These are phyloP conservation scores for Mycena sp. DNA, from an alignment of 1,284 basidiomycete species.

Conservation along the genomic window DNA sequence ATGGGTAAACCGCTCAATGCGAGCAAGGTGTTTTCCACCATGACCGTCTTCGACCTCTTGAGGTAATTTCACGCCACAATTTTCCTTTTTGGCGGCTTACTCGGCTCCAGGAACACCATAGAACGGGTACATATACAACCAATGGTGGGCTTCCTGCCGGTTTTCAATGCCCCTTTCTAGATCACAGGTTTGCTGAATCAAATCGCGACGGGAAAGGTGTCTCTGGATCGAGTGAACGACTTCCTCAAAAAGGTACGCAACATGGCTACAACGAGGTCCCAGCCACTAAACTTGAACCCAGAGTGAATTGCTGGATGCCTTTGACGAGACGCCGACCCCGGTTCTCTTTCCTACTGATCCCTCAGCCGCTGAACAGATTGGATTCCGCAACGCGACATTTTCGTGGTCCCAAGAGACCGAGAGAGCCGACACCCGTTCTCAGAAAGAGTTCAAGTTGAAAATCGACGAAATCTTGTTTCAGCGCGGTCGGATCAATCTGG, in stretches of 20 bases:
- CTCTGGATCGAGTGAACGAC: slow-evolving; percentile 57
- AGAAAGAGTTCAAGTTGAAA: slow-evolving; percentile 55
- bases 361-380: slow-evolving; percentile 40
- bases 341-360: slow-evolving; percentile 39
- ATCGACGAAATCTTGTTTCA: slow-evolving; percentile 68
- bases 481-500: slow-evolving; percentile 66
- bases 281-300: not conserved
- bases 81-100: not conserved
- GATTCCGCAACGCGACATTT: slow-evolving; percentile 54
- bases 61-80: slow-evolving; percentile 23
- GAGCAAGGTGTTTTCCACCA: slow-evolving; percentile 52
- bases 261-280: not conserved
- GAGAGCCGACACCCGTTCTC: slow-evolving; percentile 44
- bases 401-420: slow-evolving; percentile 51
- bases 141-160: not conserved
- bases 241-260: slow-evolving; percentile 50
- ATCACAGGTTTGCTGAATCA: slow-evolving; percentile 40
- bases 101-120: slow-evolving; percentile 32
- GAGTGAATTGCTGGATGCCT: slow-evolving; percentile 22
- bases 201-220: slow-evolving; percentile 53
- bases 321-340: slow-evolving; percentile 25
- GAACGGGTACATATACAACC: slow-evolving; percentile 19
- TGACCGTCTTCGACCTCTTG: slow-evolving; percentile 56
- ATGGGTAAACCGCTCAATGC: slow-evolving; percentile 50
- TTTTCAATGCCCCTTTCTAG: slow-evolving; percentile 16